phyloP scores from a whole-genome alignment of 2,329 filamentous ascomycete species.

The Paecilomyces niveus region DNA sequence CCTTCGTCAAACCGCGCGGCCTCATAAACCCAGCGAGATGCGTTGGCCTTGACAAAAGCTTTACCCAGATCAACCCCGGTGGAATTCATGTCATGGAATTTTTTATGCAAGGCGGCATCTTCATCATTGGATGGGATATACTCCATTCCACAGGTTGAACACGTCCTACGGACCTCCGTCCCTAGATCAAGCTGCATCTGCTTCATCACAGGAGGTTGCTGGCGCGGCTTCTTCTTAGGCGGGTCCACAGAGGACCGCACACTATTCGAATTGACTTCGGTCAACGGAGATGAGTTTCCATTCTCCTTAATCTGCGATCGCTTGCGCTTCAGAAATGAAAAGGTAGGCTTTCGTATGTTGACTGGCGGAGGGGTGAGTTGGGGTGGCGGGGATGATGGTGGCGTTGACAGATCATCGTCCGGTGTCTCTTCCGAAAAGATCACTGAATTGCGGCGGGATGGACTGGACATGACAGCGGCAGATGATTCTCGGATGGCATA shows the following conservation, averaged over 20 bases:
- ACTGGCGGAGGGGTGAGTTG: slow-evolving; percentile 35
- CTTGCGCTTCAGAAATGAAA: slow-evolving; percentile 44
- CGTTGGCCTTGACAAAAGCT: slow-evolving; percentile 47
- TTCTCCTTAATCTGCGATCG: slow-evolving; percentile 24
- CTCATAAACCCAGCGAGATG: slow-evolving; percentile 46
- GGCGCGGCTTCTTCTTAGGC: slow-evolving; percentile 25
- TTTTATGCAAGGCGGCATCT: slow-evolving; percentile 56
- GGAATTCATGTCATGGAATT: slow-evolving; percentile 56
- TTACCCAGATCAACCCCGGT: slow-evolving; percentile 56
- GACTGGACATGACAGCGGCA: slow-evolving; percentile 38
- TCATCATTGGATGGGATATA: slow-evolving; percentile 57
- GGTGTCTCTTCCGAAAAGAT: slow-evolving; percentile 36
- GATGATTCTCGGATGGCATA: slow-evolving; percentile 44
- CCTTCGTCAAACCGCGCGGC: slow-evolving; percentile 42
- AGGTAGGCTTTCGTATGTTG: slow-evolving; percentile 42
- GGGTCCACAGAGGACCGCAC: slow-evolving; percentile 33
- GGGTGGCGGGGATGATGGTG: slow-evolving; percentile 47
- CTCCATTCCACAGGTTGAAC: slow-evolving; percentile 58
- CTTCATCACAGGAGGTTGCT: slow-evolving; percentile 34
- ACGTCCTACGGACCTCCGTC: slow-evolving; percentile 49
- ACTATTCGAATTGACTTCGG: slow-evolving; percentile 40
- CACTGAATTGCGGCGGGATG: slow-evolving; percentile 40
- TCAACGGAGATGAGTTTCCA: slow-evolving; percentile 28
- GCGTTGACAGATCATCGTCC: slow-evolving; percentile 41
- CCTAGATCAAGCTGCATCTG: slow-evolving; percentile 58